These are phyloP conservation scores for Smittium culicis DNA, from an alignment of 371 early-diverging fungal species.

Conservation along the genomic window DNA sequence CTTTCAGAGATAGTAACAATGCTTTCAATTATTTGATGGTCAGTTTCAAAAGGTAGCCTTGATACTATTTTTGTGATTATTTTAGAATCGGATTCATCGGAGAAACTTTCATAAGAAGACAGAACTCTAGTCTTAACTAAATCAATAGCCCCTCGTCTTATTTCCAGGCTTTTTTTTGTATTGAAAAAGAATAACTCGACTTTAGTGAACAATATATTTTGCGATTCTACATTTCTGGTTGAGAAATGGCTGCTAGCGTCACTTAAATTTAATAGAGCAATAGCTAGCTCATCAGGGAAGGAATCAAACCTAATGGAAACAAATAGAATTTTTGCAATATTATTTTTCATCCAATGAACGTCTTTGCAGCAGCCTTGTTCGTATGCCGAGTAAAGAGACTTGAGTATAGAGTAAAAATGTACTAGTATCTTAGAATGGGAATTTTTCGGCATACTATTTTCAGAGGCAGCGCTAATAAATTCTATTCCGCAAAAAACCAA, in stretches of 20 bases:
- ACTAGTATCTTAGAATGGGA: background rate
- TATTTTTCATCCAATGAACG: background rate
- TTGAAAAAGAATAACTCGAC: conserved; percentile 1
- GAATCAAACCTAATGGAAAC: background rate
- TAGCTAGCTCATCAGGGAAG: conserved; percentile 4
- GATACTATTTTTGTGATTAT: background rate
- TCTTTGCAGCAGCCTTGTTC: background rate
- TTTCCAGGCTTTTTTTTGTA: background rate
- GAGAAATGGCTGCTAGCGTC: background rate
- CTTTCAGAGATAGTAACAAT: background rate
- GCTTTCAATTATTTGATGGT: background rate
- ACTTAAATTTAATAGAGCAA: background rate
- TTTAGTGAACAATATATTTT: background rate
- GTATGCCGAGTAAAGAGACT: background rate
- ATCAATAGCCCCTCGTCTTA: background rate
- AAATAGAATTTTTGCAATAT: background rate
- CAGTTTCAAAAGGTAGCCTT: background rate
- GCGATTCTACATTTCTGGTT: background rate
- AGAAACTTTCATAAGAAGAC: background rate
- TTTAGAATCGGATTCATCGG: background rate
- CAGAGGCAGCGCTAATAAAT: background rate
- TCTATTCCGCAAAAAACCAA: background rate
- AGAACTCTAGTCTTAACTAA: background rate
- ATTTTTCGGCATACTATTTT: background rate
- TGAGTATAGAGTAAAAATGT: background rate